phyloP scores from a whole-genome alignment of 345 rosid genomes.

The Excoecaria agallocha region DNA sequence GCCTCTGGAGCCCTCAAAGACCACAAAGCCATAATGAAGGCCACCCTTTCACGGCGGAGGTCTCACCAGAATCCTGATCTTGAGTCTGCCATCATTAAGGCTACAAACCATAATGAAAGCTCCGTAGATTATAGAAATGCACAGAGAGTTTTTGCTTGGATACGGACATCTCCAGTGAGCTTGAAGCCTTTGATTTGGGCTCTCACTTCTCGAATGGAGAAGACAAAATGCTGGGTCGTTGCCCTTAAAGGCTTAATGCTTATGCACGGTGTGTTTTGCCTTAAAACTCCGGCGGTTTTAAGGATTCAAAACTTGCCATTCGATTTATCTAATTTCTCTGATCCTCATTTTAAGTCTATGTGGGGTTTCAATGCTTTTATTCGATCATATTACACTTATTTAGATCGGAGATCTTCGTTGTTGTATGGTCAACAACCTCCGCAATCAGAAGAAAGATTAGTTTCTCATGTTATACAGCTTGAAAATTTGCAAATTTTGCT shows the following conservation, averaged over 20 bases:
- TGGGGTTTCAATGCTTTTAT: slow-evolving; percentile 59
- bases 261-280: slow-evolving; percentile 73
- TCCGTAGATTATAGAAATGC: slow-evolving; percentile 58
- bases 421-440: slow-evolving; percentile 29
- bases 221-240: slow-evolving; percentile 70
- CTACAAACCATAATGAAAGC: slow-evolving; percentile 72
- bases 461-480: slow-evolving; percentile 41
- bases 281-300: slow-evolving; percentile 41
- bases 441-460: slow-evolving; percentile 28
- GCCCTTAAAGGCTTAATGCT: slow-evolving; percentile 75
- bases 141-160: slow-evolving; percentile 60
- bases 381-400: slow-evolving; percentile 62
- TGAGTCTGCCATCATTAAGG: slow-evolving; percentile 64
- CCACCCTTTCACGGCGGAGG: slow-evolving; percentile 32
- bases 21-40: slow-evolving; percentile 53
- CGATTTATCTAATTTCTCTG: slow-evolving; percentile 60
- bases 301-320: slow-evolving; percentile 63
- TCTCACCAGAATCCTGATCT: slow-evolving; percentile 50
- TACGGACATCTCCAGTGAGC: slow-evolving; percentile 57
- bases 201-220: slow-evolving; percentile 50
- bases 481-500: slow-evolving; percentile 54
- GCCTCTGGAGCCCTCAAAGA: slow-evolving; percentile 77
- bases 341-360: slow-evolving; percentile 32
- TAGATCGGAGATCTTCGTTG: slow-evolving; percentile 52
- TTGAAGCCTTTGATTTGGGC: slow-evolving; percentile 51